Conservation (phyloP, 2,329 filamentous ascomycete species). For the Decorospora gaudefroyi region DNA sequence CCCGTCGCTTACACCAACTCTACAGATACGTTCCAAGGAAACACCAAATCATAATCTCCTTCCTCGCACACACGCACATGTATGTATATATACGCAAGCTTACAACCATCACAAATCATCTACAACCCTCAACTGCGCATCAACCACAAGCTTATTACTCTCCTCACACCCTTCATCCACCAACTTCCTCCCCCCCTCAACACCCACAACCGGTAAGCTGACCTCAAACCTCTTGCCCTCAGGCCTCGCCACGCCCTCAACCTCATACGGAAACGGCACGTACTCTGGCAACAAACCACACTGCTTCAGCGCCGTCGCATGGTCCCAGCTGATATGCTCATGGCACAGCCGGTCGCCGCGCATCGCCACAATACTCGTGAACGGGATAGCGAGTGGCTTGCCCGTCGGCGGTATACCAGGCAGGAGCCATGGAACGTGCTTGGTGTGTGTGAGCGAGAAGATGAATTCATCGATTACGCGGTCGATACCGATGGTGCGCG, state of each 20-base stretch:
- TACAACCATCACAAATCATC: constrained; percentile 26
- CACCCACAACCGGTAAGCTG: constrained; percentile 63
- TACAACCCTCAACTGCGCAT: constrained; percentile 33
- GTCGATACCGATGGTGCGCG: constrained; percentile 72
- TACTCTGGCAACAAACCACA: constrained; percentile 67
- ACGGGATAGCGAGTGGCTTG: constrained; percentile 59
- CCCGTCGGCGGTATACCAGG: constrained; percentile 43
- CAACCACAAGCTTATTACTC: constrained; percentile 62
- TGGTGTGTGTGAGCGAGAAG: constrained; percentile 43
- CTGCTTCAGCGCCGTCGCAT: constrained; percentile 65
- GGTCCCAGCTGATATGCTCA: constrained; percentile 74
- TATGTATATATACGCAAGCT: no score
- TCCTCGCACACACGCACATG: no score
- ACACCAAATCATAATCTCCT: no score
- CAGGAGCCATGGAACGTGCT: constrained; percentile 42
- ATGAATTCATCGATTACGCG: constrained; percentile 57
- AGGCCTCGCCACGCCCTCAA: constrained; percentile 39
- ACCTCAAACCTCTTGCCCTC: constrained; percentile 60
- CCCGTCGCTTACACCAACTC: no score
- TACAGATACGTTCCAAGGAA: no score
- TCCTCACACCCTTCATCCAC: constrained; percentile 54
- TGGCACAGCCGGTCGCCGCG: constrained; percentile 70
- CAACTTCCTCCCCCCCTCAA: constrained; percentile 59
- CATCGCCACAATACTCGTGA: constrained; percentile 68
- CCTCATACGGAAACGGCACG: constrained; percentile 59